These are phyloP conservation scores for Alternaria viburni DNA, from an alignment of 2,329 filamentous ascomycete species.

Conservation along the genomic window DNA sequence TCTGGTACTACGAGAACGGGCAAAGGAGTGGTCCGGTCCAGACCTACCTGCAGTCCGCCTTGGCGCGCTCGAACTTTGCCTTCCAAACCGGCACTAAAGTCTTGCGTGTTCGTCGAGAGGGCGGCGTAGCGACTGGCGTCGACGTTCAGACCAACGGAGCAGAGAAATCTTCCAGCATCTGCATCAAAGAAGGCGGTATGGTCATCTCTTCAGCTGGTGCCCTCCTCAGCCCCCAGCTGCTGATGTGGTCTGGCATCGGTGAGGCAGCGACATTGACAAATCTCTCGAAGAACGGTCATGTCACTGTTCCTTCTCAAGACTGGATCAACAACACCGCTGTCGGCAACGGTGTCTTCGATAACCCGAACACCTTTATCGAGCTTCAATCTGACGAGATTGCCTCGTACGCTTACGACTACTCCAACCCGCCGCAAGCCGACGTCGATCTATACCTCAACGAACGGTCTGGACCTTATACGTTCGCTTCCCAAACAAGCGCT, in stretches of 20 bases:
- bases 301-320: constrained; percentile 43
- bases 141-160: constrained; percentile 45
- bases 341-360: constrained; percentile 61
- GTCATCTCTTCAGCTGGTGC: constrained; percentile 42
- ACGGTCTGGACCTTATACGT: constrained; percentile 60
- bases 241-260: constrained; percentile 51
- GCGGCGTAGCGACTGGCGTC: constrained; percentile 53
- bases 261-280: constrained; percentile 26
- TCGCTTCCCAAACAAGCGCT: constrained; percentile 59
- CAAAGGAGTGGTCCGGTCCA: constrained; percentile 58
- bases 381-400: constrained; percentile 52
- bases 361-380: constrained; percentile 63
- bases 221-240: constrained; percentile 45
- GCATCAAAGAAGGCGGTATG: constrained; percentile 34
- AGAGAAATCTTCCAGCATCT: constrained; percentile 37
- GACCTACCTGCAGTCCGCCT: constrained; percentile 60
- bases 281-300: constrained; percentile 46
- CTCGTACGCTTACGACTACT: constrained; percentile 59
- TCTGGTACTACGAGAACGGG: constrained; percentile 57
- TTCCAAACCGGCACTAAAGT: constrained; percentile 55
- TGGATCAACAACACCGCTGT: constrained; percentile 61
- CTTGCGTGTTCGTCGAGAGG: constrained; percentile 52
- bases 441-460: constrained; percentile 55
- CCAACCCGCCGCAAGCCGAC: constrained; percentile 52
- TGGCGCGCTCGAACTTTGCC: constrained; percentile 37